Conservation (phyloP, 768 basidiomycete species). For the Lactarius hatsudake region DNA sequence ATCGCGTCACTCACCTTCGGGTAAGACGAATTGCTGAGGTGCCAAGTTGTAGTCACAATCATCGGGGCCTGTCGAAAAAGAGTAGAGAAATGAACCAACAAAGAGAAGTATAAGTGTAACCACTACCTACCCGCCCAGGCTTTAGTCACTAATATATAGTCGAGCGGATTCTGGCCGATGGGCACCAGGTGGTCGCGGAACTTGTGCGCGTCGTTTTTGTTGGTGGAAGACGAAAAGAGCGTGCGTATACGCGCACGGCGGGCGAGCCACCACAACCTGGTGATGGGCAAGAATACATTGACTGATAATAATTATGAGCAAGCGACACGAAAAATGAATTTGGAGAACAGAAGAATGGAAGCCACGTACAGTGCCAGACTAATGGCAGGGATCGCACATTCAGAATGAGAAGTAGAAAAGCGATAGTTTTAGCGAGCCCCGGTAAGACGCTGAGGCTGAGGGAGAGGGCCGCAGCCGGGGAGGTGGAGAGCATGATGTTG, state of each 20-base stretch:
- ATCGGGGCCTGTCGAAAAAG: slow-evolving; percentile 50
- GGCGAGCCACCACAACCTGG: slow-evolving; percentile 7
- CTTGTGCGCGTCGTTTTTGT: slow-evolving; percentile 1
- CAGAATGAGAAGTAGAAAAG: slow-evolving; percentile 6
- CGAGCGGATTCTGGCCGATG: slow-evolving; percentile 30
- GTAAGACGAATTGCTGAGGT: slow-evolving; percentile 81
- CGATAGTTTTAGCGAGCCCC: slow-evolving; percentile 13
- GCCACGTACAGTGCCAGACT: slow-evolving; percentile 26
- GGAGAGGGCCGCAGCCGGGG: slow-evolving; percentile 1
- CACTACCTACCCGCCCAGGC: slow-evolving; percentile 26
- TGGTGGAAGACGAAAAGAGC: slow-evolving; percentile 6
- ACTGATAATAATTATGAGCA: slow-evolving; percentile 4
- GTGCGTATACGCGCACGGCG: slow-evolving; percentile 13
- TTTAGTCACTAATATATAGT: slow-evolving; percentile 21
- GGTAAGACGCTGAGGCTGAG: slow-evolving; percentile 11
- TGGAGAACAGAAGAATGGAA: not conserved
- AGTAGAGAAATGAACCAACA: not conserved
- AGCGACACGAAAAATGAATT: not conserved
- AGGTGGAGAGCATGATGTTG: not conserved
- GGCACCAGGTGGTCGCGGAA: slow-evolving; percentile 26
- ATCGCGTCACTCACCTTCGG: slow-evolving; percentile 51
- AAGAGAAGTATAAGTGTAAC: not conserved
- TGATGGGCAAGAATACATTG: slow-evolving; percentile 16
- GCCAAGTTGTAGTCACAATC: slow-evolving; percentile 70
- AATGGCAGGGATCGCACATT: slow-evolving; percentile 21